Conservation (phyloP, 345 rosid species). For the Arabis hirsuta region DNA sequence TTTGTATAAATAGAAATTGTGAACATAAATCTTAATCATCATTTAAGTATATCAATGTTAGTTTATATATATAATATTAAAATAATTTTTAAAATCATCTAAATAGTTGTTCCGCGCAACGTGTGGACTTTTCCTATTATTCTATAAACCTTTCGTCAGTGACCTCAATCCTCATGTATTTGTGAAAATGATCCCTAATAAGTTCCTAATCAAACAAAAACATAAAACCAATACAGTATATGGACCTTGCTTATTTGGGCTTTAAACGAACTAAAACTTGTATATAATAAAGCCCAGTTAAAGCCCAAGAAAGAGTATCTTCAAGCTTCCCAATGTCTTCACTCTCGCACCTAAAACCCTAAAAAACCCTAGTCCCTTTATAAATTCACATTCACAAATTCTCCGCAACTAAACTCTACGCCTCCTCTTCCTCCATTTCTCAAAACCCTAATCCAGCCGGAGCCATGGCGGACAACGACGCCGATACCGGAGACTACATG, state of each 20-base stretch:
- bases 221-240: no score
- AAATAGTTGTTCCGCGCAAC: no score
- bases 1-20: no score
- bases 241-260: not conserved
- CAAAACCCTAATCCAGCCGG: conserved; percentile 15
- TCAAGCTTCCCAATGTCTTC: conserved; percentile 16
- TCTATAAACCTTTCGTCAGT: not conserved
- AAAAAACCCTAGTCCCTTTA: conserved; percentile 26
- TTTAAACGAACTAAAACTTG: not conserved
- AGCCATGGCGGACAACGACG: conserved; percentile 55
- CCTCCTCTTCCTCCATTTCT: conserved; percentile 14
- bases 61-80: no score
- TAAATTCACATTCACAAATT: not conserved
- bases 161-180: not conserved
- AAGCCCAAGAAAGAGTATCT: not conserved
- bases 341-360: conserved; percentile 40
- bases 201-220: no score
- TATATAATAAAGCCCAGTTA: not conserved
- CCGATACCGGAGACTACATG: conserved; percentile 55
- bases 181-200: not conserved
- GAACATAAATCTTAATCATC: no score
- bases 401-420: not conserved
- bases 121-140: no score
- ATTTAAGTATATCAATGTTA: no score
- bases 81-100: no score